Evolutionary conservation across 177 flowering plant genomes (phyloP).

Genomic region (Vitis hybrid): DNA sequence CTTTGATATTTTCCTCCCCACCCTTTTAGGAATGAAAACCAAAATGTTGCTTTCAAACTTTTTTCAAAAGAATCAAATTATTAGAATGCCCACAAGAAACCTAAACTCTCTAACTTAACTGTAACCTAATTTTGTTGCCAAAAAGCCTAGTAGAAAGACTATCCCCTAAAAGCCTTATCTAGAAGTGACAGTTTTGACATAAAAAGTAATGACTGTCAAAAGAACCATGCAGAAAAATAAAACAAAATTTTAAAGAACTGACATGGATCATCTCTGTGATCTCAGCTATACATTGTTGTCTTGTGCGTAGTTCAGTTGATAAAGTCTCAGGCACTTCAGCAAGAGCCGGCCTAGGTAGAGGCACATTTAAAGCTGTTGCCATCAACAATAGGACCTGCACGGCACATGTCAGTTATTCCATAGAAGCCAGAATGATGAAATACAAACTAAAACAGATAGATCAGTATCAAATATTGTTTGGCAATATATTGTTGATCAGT

Average conservation of each 20-base stretch:
- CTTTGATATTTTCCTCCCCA: too few relatives aligned
- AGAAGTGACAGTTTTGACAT: too few relatives aligned
- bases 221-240: background rate
- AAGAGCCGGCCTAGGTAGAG: conserved; percentile 31
- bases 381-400: conserved; percentile 85
- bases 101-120: too few relatives aligned
- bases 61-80: too few relatives aligned
- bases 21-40: too few relatives aligned
- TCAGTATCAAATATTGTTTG: background rate
- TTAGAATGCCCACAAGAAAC: too few relatives aligned
- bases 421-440: background rate
- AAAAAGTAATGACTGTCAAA: background rate
- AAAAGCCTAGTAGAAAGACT: too few relatives aligned
- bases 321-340: conserved; percentile 31
- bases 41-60: too few relatives aligned
- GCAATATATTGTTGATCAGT: too few relatives aligned
- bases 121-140: too few relatives aligned
- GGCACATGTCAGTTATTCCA: conserved; percentile 12
- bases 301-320: conserved; percentile 54
- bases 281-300: conserved; percentile 88
- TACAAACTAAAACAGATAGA: background rate
- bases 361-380: conserved; percentile 76
- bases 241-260: conserved; percentile 21
- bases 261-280: conserved; percentile 99
- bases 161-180: too few relatives aligned